Percentiles rank a stretch among this genome's conserved stretches.
Conservation (phyloP, 345 rosid species). For the Eucalyptus leucophloia region DNA sequence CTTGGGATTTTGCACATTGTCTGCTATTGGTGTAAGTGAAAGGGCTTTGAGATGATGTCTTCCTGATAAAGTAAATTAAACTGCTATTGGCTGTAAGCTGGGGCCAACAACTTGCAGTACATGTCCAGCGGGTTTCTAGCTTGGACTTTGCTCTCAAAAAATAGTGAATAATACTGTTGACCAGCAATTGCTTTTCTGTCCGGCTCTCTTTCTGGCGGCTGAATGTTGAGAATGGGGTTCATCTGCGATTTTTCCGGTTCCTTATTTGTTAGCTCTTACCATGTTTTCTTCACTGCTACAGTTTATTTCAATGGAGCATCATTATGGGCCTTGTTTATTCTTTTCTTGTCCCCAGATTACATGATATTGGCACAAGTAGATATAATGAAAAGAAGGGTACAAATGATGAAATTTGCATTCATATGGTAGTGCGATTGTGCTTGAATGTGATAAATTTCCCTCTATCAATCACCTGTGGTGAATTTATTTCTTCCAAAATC, state of each 20-base stretch:
- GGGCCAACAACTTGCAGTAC: neutral
- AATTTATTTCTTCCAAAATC: neutral
- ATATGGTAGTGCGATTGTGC: neutral
- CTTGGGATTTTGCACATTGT: neutral
- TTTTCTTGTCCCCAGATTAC: neutral
- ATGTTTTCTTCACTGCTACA: neutral
- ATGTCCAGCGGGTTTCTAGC: neutral
- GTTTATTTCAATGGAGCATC: neutral
- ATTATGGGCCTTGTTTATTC: neutral
- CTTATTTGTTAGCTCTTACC: neutral
- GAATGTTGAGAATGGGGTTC: neutral
- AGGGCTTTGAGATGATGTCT: neutral
- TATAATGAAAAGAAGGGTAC: neutral
- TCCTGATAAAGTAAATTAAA: neutral
- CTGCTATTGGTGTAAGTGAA: neutral
- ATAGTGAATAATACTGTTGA: neutral
- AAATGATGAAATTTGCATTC: neutral
- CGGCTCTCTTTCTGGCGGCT: neutral
- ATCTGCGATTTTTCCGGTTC: neutral
- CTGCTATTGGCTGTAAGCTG: neutral
- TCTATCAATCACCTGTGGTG: neutral
- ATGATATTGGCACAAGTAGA: neutral
- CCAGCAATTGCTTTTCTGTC: neutral
- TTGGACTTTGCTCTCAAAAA: neutral
- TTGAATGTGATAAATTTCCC: neutral